Percentiles rank a stretch among this genome's conserved stretches.
Conservation (phyloP, 257 asterid species). For the Gentiana macrophylla region DNA sequence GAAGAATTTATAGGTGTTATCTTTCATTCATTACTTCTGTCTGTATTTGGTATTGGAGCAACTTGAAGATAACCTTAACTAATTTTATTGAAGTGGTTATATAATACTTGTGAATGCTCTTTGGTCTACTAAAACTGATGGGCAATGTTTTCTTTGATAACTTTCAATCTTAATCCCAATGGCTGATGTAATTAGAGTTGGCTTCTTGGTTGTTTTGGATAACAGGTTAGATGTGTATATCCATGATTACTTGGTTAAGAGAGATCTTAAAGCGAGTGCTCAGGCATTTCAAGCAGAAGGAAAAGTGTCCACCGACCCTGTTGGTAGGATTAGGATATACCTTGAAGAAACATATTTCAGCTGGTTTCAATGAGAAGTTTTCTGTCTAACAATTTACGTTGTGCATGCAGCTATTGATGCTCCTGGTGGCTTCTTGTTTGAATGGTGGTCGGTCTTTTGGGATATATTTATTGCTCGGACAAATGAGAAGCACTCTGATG, state of each 20-base stretch:
- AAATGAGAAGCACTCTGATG: conserved; percentile 97
- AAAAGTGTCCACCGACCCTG: conserved; percentile 96
- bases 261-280: conserved; percentile 93
- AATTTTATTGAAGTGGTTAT: no score
- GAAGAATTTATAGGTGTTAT: no score
- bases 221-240: conserved; percentile 93
- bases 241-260: conserved; percentile 88
- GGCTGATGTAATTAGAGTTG: conserved; percentile 5
- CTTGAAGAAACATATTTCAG: background rate
- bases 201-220: conserved; percentile 4
- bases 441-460: conserved; percentile 99
- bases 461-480: conserved; percentile 98
- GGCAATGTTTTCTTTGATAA: background rate
- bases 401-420: conserved; percentile 83
- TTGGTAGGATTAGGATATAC: conserved; percentile 41
- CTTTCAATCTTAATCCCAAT: background rate
- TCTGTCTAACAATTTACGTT: conserved; percentile 7
- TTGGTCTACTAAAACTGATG: background rate
- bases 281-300: conserved; percentile 98
- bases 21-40: background rate
- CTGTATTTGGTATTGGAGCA: no score
- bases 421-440: conserved; percentile 97
- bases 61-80: no score
- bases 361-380: background rate
- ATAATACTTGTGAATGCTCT: no score